A percentile compares a stretch with the other conserved stretches of the same genome.
Conservation (phyloP, 257 asterid species). For the Salvia hispanica region DNA sequence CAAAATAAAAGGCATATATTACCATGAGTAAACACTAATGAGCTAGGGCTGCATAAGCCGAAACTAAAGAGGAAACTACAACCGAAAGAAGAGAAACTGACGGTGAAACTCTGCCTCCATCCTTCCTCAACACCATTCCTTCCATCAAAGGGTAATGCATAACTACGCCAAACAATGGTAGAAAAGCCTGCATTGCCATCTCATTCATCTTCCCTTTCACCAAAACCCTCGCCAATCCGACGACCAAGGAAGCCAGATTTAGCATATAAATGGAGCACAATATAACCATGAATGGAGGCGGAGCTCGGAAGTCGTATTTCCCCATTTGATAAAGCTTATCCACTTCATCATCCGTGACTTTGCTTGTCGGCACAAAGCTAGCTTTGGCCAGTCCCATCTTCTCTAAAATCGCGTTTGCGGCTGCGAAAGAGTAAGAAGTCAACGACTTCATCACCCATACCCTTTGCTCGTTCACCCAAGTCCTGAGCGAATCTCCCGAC, state of each 20-base stretch:
- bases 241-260: conserved; percentile 41
- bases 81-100: conserved; percentile 35
- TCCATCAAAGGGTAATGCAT: conserved; percentile 57
- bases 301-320: conserved; percentile 51
- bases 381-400: conserved; percentile 48
- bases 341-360: conserved; percentile 49
- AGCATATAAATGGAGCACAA: conserved; percentile 50
- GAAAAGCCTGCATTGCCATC: conserved; percentile 42
- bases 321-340: conserved; percentile 46
- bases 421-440: conserved; percentile 55
- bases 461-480: conserved; percentile 59
- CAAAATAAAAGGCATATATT: too few relatives aligned
- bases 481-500: conserved; percentile 45
- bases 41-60: conserved; percentile 20
- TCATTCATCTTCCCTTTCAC: conserved; percentile 21
- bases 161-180: conserved; percentile 44
- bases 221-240: conserved; percentile 38
- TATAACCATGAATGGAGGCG: conserved; percentile 48
- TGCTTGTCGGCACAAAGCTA: conserved; percentile 59
- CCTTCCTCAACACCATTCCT: conserved; percentile 71
- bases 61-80: conserved; percentile 23
- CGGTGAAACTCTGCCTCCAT: conserved; percentile 46
- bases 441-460: conserved; percentile 66
- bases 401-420: conserved; percentile 44
- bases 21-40: too few relatives aligned